Base-by-base conservation (phyloP, 75 land plant genomes). In the Selaginella tamariscina region DNA sequence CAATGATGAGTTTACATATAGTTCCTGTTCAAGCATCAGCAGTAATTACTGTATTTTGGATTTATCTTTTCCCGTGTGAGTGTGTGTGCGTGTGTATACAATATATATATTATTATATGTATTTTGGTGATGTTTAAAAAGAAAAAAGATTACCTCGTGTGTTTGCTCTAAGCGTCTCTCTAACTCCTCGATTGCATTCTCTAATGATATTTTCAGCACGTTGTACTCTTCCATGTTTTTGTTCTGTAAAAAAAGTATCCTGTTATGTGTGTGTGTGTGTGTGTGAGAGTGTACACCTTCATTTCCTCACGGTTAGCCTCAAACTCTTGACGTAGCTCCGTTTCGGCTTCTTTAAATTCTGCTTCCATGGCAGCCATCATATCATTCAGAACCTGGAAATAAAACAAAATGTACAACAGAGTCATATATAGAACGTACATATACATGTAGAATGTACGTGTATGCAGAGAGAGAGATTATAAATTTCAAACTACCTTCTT, bases 171-270 rank as follows among this genome's bases (percentile, higher is more conserved):
- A 71, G 31, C 66, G 68, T 9, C 57, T 62, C 70, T 77, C 78
- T 13, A 77, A 66, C 15, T 77, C 78, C 67, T 77, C 70, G 24
- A 77, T 62, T 57, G 64, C 33, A 56, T 30, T 60, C 33, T 77
- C 78, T 18, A 72, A 62, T 32, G 70, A 71, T 29, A 77, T 72
- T 33, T 63, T 77, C 65, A 72, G 24, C 28, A 72, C 70, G 57
- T 77, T 77, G 29, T 77, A 77, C 23, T 77, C 78, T 55, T 77
- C 78, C 31, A 66, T 68, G 54, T 72, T 77, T 32, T 77, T 77
- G 75, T 77, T 77, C 74, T 75, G 77, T 9, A 33, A 24, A 23
- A 29, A 23, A 24, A 18, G 31, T 24, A 64, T 20, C 24, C 2
- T 32, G 13, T 5, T 5, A 33, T 39, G 49, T 5, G 15, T 39